Evolutionary conservation across 2,329 filamentous ascomycete genomes (phyloP).

Genomic region (Graphium sp.): DNA sequence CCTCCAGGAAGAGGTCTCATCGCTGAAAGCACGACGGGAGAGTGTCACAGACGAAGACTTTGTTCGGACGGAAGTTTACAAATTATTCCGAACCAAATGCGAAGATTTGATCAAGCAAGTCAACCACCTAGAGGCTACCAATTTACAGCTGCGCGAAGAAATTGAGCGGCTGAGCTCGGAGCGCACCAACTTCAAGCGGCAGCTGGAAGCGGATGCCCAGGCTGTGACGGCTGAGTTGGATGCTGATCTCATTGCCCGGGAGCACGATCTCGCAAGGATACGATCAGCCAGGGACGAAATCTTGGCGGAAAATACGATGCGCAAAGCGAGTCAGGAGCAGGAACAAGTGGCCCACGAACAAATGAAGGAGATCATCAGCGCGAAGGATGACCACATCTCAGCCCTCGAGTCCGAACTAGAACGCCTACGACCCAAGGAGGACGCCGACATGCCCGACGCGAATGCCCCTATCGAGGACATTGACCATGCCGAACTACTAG

Average conservation of each 20-base stretch:
- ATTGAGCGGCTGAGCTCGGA: constrained; percentile 75
- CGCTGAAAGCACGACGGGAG: constrained; percentile 49
- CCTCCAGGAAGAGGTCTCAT: constrained; percentile 63
- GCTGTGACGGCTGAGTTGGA: constrained; percentile 61
- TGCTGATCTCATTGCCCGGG: constrained; percentile 61
- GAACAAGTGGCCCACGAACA: constrained; percentile 54
- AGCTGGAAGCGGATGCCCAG: constrained; percentile 69
- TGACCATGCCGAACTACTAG: constrained; percentile 52
- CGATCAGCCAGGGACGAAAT: constrained; percentile 74
- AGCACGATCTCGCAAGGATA: constrained; percentile 75
- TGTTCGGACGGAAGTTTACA: constrained; percentile 82
- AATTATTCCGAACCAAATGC: constrained; percentile 73
- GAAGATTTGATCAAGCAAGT: constrained; percentile 86
- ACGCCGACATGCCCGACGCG: constrained; percentile 24
- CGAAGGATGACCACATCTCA: constrained; percentile 64
- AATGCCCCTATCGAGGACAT: constrained; percentile 35
- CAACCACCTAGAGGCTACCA: constrained; percentile 80
- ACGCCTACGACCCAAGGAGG: constrained; percentile 39
- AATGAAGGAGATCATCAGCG: constrained; percentile 62
- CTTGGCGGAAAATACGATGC: constrained; percentile 61
- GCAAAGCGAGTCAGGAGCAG: constrained; percentile 66
- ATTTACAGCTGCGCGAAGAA: constrained; percentile 70
- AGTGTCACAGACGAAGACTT: constrained; percentile 84
- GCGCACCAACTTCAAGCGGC: constrained; percentile 62
- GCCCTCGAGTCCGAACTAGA: constrained; percentile 72